Conservation (phyloP, 2,329 filamentous ascomycete genomes). For the Colletotrichum chrysophilum region DNA sequence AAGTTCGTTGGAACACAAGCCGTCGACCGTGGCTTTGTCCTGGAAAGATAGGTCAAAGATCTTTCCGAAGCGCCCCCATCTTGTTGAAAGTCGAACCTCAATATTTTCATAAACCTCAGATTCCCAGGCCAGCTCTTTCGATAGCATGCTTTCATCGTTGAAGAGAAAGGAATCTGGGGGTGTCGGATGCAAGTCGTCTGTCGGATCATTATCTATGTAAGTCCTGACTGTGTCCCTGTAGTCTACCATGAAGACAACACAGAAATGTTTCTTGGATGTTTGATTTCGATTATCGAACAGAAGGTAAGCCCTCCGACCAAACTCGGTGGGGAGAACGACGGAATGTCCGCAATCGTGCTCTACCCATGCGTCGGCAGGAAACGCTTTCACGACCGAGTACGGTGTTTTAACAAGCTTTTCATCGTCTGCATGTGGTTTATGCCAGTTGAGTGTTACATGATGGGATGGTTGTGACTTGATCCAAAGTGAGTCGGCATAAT, state of each 20-base stretch:
- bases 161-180: neutral
- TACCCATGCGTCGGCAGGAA: neutral
- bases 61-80: neutral
- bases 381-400: accelerated
- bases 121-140: neutral
- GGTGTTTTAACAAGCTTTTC: accelerated
- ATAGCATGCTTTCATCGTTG: neutral
- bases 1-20: no score
- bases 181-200: no score
- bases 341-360: neutral
- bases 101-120: neutral
- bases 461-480: neutral
- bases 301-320: no score
- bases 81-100: neutral
- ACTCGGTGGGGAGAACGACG: neutral
- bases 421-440: accelerated
- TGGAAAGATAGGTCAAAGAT: neutral
- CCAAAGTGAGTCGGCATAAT: neutral
- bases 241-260: no score
- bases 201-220: no score
- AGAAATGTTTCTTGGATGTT: no score
- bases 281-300: no score
- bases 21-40: no score
- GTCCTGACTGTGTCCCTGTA: no score
- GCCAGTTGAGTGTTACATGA: neutral